Evolutionary conservation across 495 filamentous ascomycete species (phyloP), one percentile per base, ranked within the genome.

Genomic region (Tuber borchii): DNA sequence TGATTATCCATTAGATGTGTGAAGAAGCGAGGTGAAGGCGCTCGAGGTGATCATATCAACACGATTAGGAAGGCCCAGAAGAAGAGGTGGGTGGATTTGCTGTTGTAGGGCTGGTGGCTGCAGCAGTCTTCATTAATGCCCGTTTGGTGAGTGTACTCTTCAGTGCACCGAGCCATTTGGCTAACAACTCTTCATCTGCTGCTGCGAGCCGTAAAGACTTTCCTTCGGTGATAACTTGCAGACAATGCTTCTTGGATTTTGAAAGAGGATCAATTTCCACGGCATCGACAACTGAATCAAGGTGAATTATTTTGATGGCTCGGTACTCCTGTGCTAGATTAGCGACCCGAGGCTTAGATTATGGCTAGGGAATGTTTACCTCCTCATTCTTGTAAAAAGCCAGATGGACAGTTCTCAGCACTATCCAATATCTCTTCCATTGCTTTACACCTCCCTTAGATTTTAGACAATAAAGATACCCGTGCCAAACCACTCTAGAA

Each of bases 351-450:
- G 26, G 31, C 69, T 42, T 17, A n/a, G n/a, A n/a, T 42, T 42
- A 43, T 17, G n/a, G 7, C 43, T 34, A 20, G 40, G 48, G 14
- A 51, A 74, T 46, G 37, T 82, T 69, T 83, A 88, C 87, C 84
- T 91, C 86, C 69, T 96, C 94, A 80, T 94, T 91, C 84, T 97
- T 98, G 86, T 99, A 98, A 34, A 98, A 89, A 10, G 93, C 92
- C 70, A 98, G 84, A 73, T 93, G 93, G 76, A 92, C 91, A 0
- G 93, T 90, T 46, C 94, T 92, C n/a, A 98, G 85, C 0, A 99
- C 95, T 0, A 91, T 90, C 95, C 95, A 99, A 45, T 93, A 87
- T 77, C 92, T 91, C 86, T 97, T 97, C 95, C 95, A 99, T 81
- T 95, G 93, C 46, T 91, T 90, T 56, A 99, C 91, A 9, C 92